Evolutionary conservation across 805 yeast species (phyloP).

Genomic region (Wickerhamiella nectarea): DNA sequence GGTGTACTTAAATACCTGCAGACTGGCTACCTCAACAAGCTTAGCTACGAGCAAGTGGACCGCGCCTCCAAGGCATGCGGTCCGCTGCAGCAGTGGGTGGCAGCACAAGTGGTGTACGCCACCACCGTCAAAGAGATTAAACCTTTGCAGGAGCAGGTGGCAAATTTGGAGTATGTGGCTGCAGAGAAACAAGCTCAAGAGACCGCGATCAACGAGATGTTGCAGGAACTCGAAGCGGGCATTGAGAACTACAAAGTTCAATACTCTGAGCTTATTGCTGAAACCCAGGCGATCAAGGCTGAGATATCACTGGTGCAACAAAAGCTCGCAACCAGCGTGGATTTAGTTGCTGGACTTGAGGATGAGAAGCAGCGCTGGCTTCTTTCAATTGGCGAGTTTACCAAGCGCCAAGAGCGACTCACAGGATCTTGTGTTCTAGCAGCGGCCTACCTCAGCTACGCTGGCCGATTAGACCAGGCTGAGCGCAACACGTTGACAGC

Average conservation of each 20-base stretch:
- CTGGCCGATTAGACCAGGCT: slow-evolving; percentile 44
- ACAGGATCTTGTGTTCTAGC: slow-evolving; percentile 55
- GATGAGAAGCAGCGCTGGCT: slow-evolving; percentile 67
- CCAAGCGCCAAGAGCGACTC: slow-evolving; percentile 31
- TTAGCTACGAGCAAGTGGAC: slow-evolving; percentile 57
- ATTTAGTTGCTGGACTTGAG: slow-evolving; percentile 48
- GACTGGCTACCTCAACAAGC: slow-evolving; percentile 44
- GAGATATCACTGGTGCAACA: slow-evolving; percentile 52
- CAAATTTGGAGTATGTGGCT: slow-evolving; percentile 43
- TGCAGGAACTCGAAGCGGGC: slow-evolving; percentile 52
- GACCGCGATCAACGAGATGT: slow-evolving; percentile 69
- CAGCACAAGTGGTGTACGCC: slow-evolving; percentile 74
- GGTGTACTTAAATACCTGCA: slow-evolving; percentile 47
- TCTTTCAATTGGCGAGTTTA: slow-evolving; percentile 39
- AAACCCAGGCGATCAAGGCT: slow-evolving; percentile 56
- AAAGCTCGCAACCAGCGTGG: slow-evolving; percentile 49
- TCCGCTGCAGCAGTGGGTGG: slow-evolving; percentile 77
- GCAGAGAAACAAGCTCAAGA: slow-evolving; percentile 52
- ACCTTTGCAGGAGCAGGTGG: slow-evolving; percentile 60
- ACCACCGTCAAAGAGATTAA: slow-evolving; percentile 54
- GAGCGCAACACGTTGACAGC: slow-evolving; percentile 29
- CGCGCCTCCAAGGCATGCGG: slow-evolving; percentile 95
- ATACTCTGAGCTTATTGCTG: slow-evolving; percentile 65
- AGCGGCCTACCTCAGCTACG: slow-evolving; percentile 47
- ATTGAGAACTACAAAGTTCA: slow-evolving; percentile 53